Evolutionary conservation across 2,329 filamentous ascomycete species (phyloP), one percentile per base, ranked within the genome.

Genomic region (Trichoderma asperellum): DNA sequence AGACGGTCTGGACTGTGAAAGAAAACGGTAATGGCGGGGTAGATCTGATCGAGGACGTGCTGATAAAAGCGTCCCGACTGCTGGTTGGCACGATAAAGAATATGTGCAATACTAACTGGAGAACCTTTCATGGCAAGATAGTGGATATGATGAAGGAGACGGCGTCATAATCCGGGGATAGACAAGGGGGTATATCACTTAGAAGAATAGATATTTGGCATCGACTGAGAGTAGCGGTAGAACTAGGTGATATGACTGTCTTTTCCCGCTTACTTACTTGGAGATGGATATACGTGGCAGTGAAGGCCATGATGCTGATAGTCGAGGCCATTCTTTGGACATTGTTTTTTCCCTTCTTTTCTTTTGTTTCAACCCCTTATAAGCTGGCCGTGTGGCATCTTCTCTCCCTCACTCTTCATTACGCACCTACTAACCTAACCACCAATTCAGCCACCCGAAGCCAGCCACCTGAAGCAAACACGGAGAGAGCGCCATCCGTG

Each of bases 41-140:
- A 35, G 82, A 84, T 73, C 71, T 88, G 61, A 80, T 84, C 5
- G 85, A 88, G 77, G 81, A 84, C 16, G 79, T 85, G 24, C 74
- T 78, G n/a, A 84, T 88, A 70, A 80, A 75, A 55, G 86, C 84
- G 74, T 86, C 85, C 21, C 81, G 81, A 67, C 73, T 88, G 29
- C 73, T 88, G 65, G 71, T 86, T 6, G 79, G 82, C 2, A 77
- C 85, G 27, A 81, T 88, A 32, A 86, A 83, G 76, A 77, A 77
- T 40, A 82, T 86, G 63, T 86, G 85, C 63, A 86, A 88, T 72
- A 75, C 73, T 27, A 84, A 83, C 8, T 87, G 85, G 84, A 75
- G 75, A 68, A 78, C 77, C 29, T 85, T 88, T 27, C 86, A 88
- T 70, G 78, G 74, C n/a, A 84, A 58, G 37, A 62, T 70, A 32